Conservation (phyloP, 2,329 filamentous ascomycete genomes). For the Fusarium siculi region DNA sequence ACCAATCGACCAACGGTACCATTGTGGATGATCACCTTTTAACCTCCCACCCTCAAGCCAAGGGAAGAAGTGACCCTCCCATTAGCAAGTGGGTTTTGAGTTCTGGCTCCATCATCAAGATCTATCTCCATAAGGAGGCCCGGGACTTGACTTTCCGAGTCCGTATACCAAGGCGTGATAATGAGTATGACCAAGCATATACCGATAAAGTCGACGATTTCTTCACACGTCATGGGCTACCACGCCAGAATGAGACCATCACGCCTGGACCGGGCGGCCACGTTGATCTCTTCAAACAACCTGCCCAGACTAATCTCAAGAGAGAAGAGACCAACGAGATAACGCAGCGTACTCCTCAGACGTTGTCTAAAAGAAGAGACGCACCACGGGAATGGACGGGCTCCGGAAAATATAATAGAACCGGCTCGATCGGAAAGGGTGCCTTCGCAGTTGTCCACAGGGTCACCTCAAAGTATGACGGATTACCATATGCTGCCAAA, state of each 20-base stretch:
- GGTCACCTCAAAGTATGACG: conserved; percentile 85
- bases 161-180: conserved; percentile 81
- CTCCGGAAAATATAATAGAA: conserved; percentile 84
- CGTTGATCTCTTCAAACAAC: conserved; percentile 49
- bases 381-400: conserved; percentile 79
- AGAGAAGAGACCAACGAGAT: conserved; percentile 37
- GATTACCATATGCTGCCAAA: conserved; percentile 87
- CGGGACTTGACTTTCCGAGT: conserved; percentile 83
- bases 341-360: conserved; percentile 16
- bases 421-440: conserved; percentile 85
- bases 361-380: conserved; percentile 43
- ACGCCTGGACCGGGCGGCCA: conserved; percentile 60
- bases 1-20: conserved; percentile 96
- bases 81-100: conserved; percentile 69
- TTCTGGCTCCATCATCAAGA: conserved; percentile 77
- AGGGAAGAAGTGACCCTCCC: conserved; percentile 49
- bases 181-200: conserved; percentile 72
- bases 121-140: conserved; percentile 65
- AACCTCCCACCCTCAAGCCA: conserved; percentile 52
- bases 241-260: conserved; percentile 56
- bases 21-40: conserved; percentile 81
- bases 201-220: conserved; percentile 75
- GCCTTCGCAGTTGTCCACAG: conserved; percentile 96
- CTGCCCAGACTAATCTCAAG: conserved; percentile 36
- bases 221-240: conserved; percentile 56